Evolutionary conservation across 768 basidiomycete species (phyloP), one percentile per base, ranked within the genome.

Genomic region (Mycena vitilis): DNA sequence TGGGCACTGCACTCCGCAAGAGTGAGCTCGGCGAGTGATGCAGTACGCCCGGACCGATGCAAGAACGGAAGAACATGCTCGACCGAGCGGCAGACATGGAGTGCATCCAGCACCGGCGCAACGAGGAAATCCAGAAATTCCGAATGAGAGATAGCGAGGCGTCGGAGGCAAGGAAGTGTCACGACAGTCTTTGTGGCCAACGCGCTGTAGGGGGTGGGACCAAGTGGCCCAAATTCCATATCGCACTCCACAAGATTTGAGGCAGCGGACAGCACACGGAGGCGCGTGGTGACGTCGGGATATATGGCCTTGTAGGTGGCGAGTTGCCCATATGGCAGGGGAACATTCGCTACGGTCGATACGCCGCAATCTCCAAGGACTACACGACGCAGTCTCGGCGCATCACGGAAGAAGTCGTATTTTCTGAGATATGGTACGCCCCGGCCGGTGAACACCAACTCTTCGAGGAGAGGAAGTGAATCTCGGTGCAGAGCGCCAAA

Each of bases 211-310:
- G 44, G 12, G 44, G 12, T 4, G 15, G 16, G 20, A 8, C 15
- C 47, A 8, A 9, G 1, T n/a, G 9, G 45, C 45, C 15, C 22
- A 8, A 48, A 7, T 11, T 44, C 51, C 0, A 62, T 8, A 20
- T 62, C 49, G 49, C 60, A 62, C 25, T 62, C 60, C 20, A 62
- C 49, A 20, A 62, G 60, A 18, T 52, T 62, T n/a, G 23, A 8
- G 4, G 60, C 22, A 0, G 36, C 20, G 37, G 60, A 37, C 3
- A 53, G 60, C 30, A 25, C 52, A 4, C 23, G 20, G 25, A 52
- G 34, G 23, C 38, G 49, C 15, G 23, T 62, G 10, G 11, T 6
- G 6, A 11, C 23, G 34, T 48, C 9, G 13, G 20, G 5, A 16
- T 52, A 52, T 11, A 49, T 52, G 15, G 49, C 60, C 11, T 51